Base-by-base conservation (phyloP, 106 monocot species). In the Dactylorhiza incarnata region DNA sequence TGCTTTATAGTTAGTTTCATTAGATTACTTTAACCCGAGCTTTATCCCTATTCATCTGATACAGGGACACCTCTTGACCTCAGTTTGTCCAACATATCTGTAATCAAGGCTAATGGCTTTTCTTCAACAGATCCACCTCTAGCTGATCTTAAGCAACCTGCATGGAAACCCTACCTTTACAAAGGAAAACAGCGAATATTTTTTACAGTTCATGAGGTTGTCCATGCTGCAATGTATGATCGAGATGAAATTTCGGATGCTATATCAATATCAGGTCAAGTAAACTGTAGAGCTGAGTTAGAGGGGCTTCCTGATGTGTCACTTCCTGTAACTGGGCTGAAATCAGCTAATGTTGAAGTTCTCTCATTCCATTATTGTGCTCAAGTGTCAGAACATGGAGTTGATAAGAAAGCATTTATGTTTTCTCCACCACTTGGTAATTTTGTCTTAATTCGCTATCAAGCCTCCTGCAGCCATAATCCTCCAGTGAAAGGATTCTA, bases 291-390 rank as follows among this genome's bases (percentile, higher is more conserved):
- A 78, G 96, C 91, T 61, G 96, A 97, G 45, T 76, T 97, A 67
- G 96, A 97, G 87, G 96, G 96, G 77, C 83, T 93, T 72, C 93
- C 91, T 75, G 96, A 97, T 84, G 89, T 97, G 50, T 91, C 93
- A 37, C 78, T 92, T 16, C 87, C 89, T 25, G 55, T 93, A 51
- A 76, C 68, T 49, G 89, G 93, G 71, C 53, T 89, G 65, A 87
- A 80, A 74, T 43, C 81, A 73, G 80, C 87, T 77, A 68, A 77
- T 82, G 77, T 82, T 66, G 87, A 97, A 48, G 81, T 87, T 51
- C 81, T 87, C 37, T 97, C 96, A 65, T 93, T 91, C 72, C 93
- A 97, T 83, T 91, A 89, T 69, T 93, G 92, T 84, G 89, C 82
- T 58, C 96, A 97, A 84, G 87, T 91, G 52, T 93, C 91, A 52